phyloP scores from a whole-genome alignment of 306 rosid species.

The Lathyrus tuberosus region DNA sequence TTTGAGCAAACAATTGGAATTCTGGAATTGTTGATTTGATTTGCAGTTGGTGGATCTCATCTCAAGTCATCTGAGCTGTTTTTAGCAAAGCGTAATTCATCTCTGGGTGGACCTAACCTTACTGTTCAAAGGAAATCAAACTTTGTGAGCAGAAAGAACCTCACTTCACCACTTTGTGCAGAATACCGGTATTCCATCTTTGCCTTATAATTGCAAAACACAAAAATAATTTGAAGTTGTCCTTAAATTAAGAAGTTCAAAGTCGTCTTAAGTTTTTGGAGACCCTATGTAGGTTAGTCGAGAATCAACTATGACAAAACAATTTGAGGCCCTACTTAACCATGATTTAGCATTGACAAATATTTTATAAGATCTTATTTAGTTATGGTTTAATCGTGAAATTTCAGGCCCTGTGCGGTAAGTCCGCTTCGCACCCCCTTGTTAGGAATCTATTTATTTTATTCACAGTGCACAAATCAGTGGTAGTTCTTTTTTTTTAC shows the following conservation, averaged over 20 bases:
- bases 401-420: too few relatives aligned
- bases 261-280: too few relatives aligned
- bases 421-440: too few relatives aligned
- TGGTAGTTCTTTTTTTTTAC: slow-evolving; percentile 1
- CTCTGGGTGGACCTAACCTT: slow-evolving; percentile 55
- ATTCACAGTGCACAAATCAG: background rate
- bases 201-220: slow-evolving; percentile 1
- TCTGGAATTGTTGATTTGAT: too few relatives aligned
- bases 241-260: background rate
- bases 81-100: slow-evolving; percentile 46
- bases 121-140: slow-evolving; percentile 51
- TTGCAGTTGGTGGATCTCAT: too few relatives aligned
- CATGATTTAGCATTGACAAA: too few relatives aligned
- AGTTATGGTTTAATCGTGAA: too few relatives aligned
- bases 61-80: slow-evolving; percentile 46
- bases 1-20: too few relatives aligned
- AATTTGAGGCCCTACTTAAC: too few relatives aligned
- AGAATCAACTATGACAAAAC: too few relatives aligned
- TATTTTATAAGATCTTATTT: too few relatives aligned
- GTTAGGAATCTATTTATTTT: slow-evolving; percentile 1
- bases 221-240: background rate
- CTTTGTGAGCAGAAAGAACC: slow-evolving; percentile 43
- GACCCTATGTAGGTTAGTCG: too few relatives aligned
- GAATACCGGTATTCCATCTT: slow-evolving; percentile 59
- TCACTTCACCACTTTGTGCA: slow-evolving; percentile 57